Conservation (phyloP, 805 yeast species). For the Barnettozyma populi region DNA sequence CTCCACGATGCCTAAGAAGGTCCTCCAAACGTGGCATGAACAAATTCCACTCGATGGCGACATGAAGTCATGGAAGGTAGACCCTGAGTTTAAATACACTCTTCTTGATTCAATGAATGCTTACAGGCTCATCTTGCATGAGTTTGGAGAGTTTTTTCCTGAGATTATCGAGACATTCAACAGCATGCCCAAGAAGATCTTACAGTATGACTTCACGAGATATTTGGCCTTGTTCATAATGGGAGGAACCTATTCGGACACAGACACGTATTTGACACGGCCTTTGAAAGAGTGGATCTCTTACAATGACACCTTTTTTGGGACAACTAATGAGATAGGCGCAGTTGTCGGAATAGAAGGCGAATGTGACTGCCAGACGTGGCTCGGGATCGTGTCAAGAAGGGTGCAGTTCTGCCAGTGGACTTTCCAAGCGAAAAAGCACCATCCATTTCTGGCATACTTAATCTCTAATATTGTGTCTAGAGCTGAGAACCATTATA, state of each 20-base stretch:
- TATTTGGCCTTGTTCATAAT: constrained; percentile 44
- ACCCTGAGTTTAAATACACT: neutral
- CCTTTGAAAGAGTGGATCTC: constrained; percentile 59
- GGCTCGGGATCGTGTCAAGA: constrained; percentile 47
- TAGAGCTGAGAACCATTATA: constrained; percentile 38
- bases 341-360: constrained; percentile 50
- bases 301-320: constrained; percentile 13
- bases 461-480: constrained; percentile 49
- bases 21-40: constrained; percentile 4
- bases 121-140: constrained; percentile 15
- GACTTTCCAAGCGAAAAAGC: constrained; percentile 54
- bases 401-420: constrained; percentile 60
- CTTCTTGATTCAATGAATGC: neutral
- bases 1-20: neutral
- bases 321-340: constrained; percentile 36
- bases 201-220: constrained; percentile 51
- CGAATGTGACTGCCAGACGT: constrained; percentile 46
- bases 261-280: constrained; percentile 45
- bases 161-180: constrained; percentile 48
- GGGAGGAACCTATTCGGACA: constrained; percentile 63
- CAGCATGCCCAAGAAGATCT: constrained; percentile 45
- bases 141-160: constrained; percentile 38
- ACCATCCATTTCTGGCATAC: constrained; percentile 55
- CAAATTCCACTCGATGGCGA: neutral
- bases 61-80: neutral